phyloP scores from a whole-genome alignment of 768 basidiomycete species.

The Lepiota venenata region DNA sequence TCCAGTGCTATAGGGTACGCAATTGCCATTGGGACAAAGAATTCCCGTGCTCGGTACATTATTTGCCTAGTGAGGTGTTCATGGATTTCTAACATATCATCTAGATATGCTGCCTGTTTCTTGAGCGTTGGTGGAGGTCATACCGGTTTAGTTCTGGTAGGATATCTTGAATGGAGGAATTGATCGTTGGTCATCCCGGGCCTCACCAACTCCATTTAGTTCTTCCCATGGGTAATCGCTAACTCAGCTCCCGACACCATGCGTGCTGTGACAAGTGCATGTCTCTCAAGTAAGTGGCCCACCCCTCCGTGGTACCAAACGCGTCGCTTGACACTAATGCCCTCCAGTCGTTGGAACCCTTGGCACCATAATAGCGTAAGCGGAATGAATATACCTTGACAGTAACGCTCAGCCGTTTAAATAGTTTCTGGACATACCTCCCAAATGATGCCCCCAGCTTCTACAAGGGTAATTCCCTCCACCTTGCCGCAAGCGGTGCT shows the following conservation, averaged over 20 bases:
- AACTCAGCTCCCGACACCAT: slow-evolving; percentile 42
- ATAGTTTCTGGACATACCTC: slow-evolving; percentile 38
- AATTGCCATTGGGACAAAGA: slow-evolving; percentile 31
- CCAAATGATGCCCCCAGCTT: slow-evolving; percentile 35
- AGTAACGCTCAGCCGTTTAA: not conserved
- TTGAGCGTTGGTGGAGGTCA: slow-evolving; percentile 30
- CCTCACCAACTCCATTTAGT: slow-evolving; percentile 12
- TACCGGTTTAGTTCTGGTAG: slow-evolving; percentile 25
- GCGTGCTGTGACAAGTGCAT: slow-evolving; percentile 33
- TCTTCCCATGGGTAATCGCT: slow-evolving; percentile 37
- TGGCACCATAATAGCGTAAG: slow-evolving; percentile 36
- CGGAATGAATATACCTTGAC: not conserved
- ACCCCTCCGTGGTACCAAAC: too few relatives aligned
- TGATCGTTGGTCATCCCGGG: not conserved
- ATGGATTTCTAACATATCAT: not conserved
- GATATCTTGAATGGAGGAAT: not conserved
- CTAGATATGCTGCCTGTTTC: slow-evolving; percentile 37
- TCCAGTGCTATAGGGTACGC: slow-evolving; percentile 33
- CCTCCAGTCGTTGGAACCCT: slow-evolving; percentile 33
- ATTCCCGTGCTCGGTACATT: slow-evolving; percentile 24
- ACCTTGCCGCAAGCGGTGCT: not conserved
- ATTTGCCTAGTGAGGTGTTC: not conserved
- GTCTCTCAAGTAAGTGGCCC: slow-evolving; percentile 17
- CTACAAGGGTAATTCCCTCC: slow-evolving; percentile 28
- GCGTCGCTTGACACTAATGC: too few relatives aligned